These are phyloP conservation scores for Onygenales sp. DNA, from an alignment of 2,329 filamentous ascomycete species.

Conservation along the genomic window DNA sequence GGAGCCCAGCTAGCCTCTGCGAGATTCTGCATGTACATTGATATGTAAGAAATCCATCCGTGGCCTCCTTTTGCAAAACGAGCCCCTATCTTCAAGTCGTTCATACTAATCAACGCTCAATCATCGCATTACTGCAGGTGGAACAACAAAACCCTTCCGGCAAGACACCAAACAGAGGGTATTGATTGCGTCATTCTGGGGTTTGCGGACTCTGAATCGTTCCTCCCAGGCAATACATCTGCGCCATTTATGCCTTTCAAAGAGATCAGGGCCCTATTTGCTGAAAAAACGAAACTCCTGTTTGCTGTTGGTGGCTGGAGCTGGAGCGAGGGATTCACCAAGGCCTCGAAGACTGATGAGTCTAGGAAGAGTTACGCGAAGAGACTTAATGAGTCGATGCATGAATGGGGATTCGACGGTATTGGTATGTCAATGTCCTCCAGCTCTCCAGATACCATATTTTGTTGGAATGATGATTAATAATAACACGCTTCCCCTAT, in stretches of 20 bases:
- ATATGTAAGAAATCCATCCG: conserved; percentile 28
- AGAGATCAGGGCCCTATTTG: conserved; percentile 45
- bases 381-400: conserved; percentile 56
- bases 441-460: not conserved
- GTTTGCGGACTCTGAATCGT: conserved; percentile 44
- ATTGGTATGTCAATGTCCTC: conserved; percentile 33
- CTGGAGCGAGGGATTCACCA: conserved; percentile 50
- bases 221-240: conserved; percentile 40
- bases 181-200: conserved; percentile 49
- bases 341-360: conserved; percentile 42
- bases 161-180: conserved; percentile 25
- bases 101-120: not conserved
- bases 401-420: conserved; percentile 55
- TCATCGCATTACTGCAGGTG: conserved; percentile 23
- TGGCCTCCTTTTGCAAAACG: not conserved
- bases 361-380: conserved; percentile 51
- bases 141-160: conserved; percentile 30
- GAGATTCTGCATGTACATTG: conserved; percentile 38
- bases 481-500: not conserved
- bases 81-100: not conserved
- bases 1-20: conserved; percentile 21
- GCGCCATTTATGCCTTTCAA: conserved; percentile 46
- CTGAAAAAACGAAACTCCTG: conserved; percentile 50
- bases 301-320: conserved; percentile 63
- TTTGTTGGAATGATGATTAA: not conserved